phyloP scores from a whole-genome alignment of 148 eudicot genomes.

The Diospyros lotus region DNA sequence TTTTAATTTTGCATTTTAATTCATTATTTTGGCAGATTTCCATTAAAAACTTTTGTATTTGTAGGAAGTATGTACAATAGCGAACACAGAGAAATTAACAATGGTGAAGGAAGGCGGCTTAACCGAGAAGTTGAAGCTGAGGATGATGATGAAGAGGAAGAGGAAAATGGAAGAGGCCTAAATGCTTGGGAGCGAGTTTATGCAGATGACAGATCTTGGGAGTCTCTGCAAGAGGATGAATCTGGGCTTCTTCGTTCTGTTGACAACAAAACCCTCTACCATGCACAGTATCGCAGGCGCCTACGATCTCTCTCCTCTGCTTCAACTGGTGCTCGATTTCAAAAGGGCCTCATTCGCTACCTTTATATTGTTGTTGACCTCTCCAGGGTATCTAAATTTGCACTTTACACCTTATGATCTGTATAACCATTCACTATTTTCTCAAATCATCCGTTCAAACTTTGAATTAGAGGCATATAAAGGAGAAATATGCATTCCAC shows the following conservation, averaged over 20 bases:
- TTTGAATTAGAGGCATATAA: background rate
- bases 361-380: slow-evolving; percentile 74
- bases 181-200: slow-evolving; percentile 91
- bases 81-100: slow-evolving; percentile 32
- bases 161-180: slow-evolving; percentile 41
- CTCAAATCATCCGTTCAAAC: too few species aligned
- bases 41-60: background rate
- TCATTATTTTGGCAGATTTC: too few species aligned
- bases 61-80: slow-evolving; percentile 24
- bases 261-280: slow-evolving; percentile 63
- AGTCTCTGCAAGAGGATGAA: slow-evolving; percentile 87
- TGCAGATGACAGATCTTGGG: slow-evolving; percentile 90
- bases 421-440: too few species aligned
- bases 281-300: slow-evolving; percentile 83
- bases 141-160: slow-evolving; percentile 58
- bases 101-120: slow-evolving; percentile 37
- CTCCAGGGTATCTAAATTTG: slow-evolving; percentile 54
- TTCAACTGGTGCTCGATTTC: slow-evolving; percentile 61
- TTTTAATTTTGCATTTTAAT: too few species aligned
- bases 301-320: slow-evolving; percentile 55
- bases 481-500: background rate
- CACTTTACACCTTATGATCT: background rate
- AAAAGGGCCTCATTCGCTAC: slow-evolving; percentile 90
- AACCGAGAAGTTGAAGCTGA: slow-evolving; percentile 49
- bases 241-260: slow-evolving; percentile 80